Conservation (phyloP, 106 monocot species). For the Amphibolis antarctica region DNA sequence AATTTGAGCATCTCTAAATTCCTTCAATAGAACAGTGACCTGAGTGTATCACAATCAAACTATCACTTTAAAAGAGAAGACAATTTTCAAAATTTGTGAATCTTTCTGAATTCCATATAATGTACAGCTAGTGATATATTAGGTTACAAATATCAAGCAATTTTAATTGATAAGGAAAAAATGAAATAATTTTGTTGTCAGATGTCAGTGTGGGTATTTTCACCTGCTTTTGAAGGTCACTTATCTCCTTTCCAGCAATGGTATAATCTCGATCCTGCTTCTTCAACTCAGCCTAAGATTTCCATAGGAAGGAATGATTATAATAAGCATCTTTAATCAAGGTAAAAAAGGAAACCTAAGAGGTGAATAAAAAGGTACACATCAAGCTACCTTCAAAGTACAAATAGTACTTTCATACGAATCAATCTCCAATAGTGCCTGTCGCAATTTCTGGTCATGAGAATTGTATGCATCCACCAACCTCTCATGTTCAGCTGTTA, state of each 20-base stretch:
- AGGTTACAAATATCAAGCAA: too few relatives aligned
- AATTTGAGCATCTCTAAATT: conserved; percentile 92
- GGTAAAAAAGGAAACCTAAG: not conserved
- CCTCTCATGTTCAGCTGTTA: conserved; percentile 79
- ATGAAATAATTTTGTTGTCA: not conserved
- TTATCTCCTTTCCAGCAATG: conserved; percentile 61
- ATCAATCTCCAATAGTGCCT: conserved; percentile 54
- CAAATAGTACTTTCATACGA: conserved; percentile 47
- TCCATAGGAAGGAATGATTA: not conserved
- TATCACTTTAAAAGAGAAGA: not conserved
- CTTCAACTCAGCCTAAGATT: conserved; percentile 61
- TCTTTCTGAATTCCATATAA: too few relatives aligned
- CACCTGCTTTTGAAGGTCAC: conserved; percentile 87
- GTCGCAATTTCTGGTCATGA: conserved; percentile 77
- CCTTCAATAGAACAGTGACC: conserved; percentile 89
- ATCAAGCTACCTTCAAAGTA: conserved; percentile 46
- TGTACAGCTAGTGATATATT: too few relatives aligned
- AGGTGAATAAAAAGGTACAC: not conserved
- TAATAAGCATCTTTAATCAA: not conserved
- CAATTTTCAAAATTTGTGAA: too few relatives aligned
- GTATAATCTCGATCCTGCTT: conserved; percentile 46
- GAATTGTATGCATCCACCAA: conserved; percentile 68
- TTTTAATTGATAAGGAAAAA: too few relatives aligned
- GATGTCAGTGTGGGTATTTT: not conserved
- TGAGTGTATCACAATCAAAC: conserved; percentile 8